These are phyloP conservation scores for Rubroboletus pulcherrimus DNA, from an alignment of 768 basidiomycete genomes.

Conservation along the genomic window DNA sequence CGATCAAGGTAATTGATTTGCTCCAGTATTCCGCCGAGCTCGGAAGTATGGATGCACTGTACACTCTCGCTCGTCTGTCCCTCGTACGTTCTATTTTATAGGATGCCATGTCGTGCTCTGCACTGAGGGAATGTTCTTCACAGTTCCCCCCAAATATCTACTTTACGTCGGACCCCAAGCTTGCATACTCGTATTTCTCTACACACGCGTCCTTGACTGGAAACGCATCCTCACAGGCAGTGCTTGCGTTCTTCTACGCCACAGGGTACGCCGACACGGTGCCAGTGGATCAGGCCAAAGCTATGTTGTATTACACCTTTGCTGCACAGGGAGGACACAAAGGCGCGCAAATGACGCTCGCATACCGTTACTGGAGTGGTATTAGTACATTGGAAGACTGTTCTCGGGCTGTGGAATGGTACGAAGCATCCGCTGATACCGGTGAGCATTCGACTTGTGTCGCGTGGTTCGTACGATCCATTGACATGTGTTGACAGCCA, in stretches of 20 bases:
- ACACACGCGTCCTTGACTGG: slow-evolving; percentile 67
- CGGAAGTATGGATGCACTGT: slow-evolving; percentile 72
- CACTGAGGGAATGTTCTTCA: not conserved
- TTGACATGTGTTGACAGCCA: slow-evolving; percentile 45
- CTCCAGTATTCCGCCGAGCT: slow-evolving; percentile 78
- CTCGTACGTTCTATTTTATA: slow-evolving; percentile 44
- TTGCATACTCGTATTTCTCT: slow-evolving; percentile 61
- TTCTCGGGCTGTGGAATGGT: slow-evolving; percentile 79
- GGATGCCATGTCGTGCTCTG: not conserved
- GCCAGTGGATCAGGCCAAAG: slow-evolving; percentile 69
- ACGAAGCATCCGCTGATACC: slow-evolving; percentile 84
- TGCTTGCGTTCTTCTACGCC: slow-evolving; percentile 84
- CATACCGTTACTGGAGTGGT: slow-evolving; percentile 93
- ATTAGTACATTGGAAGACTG: slow-evolving; percentile 90
- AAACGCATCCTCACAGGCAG: slow-evolving; percentile 82
- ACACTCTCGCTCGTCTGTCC: slow-evolving; percentile 61
- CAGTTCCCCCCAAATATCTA: slow-evolving; percentile 74
- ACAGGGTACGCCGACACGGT: slow-evolving; percentile 73
- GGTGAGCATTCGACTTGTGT: slow-evolving; percentile 43
- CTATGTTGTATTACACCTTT: slow-evolving; percentile 91
- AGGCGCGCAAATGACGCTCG: slow-evolving; percentile 89
- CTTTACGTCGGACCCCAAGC: slow-evolving; percentile 56
- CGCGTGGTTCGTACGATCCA: not conserved
- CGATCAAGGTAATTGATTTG: slow-evolving; percentile 78
- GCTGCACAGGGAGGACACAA: slow-evolving; percentile 84